Base-by-base conservation (phyloP, 73 alveolate species). In the Tetrahymena malaccensis region DNA sequence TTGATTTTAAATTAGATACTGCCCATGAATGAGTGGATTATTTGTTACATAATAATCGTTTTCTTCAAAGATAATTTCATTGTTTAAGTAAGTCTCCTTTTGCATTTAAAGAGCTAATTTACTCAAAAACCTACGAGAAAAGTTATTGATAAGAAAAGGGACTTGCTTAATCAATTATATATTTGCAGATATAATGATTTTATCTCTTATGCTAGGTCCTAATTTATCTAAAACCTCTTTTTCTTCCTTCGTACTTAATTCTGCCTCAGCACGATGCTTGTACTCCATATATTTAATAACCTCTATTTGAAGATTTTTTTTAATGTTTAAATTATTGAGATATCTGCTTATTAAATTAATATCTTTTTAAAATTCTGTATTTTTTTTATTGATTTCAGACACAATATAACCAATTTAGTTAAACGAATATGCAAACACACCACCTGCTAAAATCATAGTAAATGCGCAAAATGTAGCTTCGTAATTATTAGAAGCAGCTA, bases 371-470 rank as follows among this genome's bases (percentile, higher is more conserved):
- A 70, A 70, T 70, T 70, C 89, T 31, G 89, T 27, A 70, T 70
- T 70, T 22, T 31, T 70, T 70, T 12, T 70, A 70, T 95, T 84
- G 43, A 70, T 27, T 85, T 94, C 94, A 13, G 93, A 85, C 6
- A 95, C 56, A 50, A 95, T 95, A 89, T 85, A 85, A 43, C 97
- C 97, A 50, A 95, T 95, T 35, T 37, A 58, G 94, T 93, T 95
- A 27, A 95, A 85, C 5, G 97, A 95, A 85, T 95, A 95, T 19
- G 95, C 97, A 89, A 95, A 95, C 38, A 95, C 85, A 89, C 97
- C 93, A 50, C 94, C 94, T 8, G 97, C 93, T 12, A 95, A 35
- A 16, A 95, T 50, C 97, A 95, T 95, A 40, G 55, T 89, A 19
- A 95, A 43, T 33, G 70, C 84, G 13, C 93, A 43, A 16, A 93